Evolutionary conservation across 805 yeast genomes (phyloP).

Genomic region (Candida lessepsii): DNA sequence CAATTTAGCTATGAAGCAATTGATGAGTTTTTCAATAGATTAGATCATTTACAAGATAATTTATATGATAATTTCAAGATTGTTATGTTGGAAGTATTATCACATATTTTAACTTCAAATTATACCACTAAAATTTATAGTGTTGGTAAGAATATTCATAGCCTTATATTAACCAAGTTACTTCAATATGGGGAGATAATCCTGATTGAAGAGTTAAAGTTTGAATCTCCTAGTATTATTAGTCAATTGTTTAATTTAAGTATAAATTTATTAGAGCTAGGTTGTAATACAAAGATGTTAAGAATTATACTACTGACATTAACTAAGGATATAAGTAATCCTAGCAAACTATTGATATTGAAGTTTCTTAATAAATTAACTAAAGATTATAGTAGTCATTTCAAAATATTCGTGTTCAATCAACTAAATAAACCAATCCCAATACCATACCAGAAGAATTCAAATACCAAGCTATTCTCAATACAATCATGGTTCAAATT

Average conservation of each 20-base stretch:
- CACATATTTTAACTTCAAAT: conserved; percentile 22
- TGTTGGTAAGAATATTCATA: conserved; percentile 18
- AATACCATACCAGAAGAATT: conserved; percentile 20
- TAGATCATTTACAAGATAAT: conserved; percentile 23
- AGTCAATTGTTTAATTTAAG: conserved; percentile 24
- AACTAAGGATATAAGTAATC: not conserved
- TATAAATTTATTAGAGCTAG: conserved; percentile 30
- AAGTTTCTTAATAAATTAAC: conserved; percentile 24
- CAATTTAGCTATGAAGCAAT: conserved; percentile 4
- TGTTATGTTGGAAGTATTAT: conserved; percentile 26
- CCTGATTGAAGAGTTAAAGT: not conserved
- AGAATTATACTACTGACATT: conserved; percentile 15
- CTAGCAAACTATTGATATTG: conserved; percentile 17
- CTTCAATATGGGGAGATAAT: conserved; percentile 6
- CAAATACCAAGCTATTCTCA: conserved; percentile 22
- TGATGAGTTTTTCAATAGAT: conserved; percentile 12
- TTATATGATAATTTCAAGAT: conserved; percentile 29
- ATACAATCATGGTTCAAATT: conserved; percentile 43
- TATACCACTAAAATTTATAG: conserved; percentile 26
- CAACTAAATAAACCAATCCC: conserved; percentile 18
- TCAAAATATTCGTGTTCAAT: conserved; percentile 28
- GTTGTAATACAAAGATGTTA: conserved; percentile 27
- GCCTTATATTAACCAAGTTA: conserved; percentile 21
- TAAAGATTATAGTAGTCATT: conserved; percentile 25
- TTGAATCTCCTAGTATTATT: conserved; percentile 14